Percentiles rank a stretch among this genome's conserved stretches.
These are phyloP conservation scores for Colletotrichum sp. DNA, from an alignment of 2,329 filamentous ascomycete genomes.

Conservation along the genomic window DNA sequence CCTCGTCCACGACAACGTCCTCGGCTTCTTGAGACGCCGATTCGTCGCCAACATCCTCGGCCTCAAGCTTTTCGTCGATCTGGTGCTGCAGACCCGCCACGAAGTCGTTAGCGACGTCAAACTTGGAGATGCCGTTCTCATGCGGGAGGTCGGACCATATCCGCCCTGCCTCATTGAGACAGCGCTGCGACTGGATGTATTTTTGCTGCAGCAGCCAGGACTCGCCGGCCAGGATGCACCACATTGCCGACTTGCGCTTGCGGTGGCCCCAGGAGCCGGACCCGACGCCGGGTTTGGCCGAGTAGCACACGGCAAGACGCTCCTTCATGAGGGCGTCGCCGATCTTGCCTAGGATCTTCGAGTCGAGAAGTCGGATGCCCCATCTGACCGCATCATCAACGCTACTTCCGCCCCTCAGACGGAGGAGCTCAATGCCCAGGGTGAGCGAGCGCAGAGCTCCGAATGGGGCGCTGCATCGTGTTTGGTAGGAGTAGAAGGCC, in stretches of 20 bases:
- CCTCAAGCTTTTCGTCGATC: slow-evolving; percentile 52
- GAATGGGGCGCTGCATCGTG: slow-evolving; percentile 80
- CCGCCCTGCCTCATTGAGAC: slow-evolving; percentile 71
- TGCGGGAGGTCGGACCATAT: slow-evolving; percentile 58
- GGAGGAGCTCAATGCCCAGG: slow-evolving; percentile 81
- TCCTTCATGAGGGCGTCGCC: slow-evolving; percentile 87
- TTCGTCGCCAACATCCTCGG: slow-evolving; percentile 27
- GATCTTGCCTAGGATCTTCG: slow-evolving; percentile 73
- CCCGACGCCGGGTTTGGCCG: slow-evolving; percentile 67
- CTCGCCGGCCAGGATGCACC: slow-evolving; percentile 84
- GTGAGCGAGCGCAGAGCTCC: slow-evolving; percentile 80
- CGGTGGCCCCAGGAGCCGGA: slow-evolving; percentile 73
- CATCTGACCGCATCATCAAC: slow-evolving; percentile 88
- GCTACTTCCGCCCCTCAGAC: slow-evolving; percentile 78
- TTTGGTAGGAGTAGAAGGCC: slow-evolving; percentile 90
- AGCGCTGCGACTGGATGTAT: slow-evolving; percentile 77
- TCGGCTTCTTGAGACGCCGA: slow-evolving; percentile 36
- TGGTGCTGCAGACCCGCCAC: slow-evolving; percentile 56
- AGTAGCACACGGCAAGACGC: slow-evolving; percentile 84
- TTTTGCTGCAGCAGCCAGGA: slow-evolving; percentile 82
- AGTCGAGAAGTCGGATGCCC: slow-evolving; percentile 81
- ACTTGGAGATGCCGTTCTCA: slow-evolving; percentile 57
- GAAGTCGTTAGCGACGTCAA: slow-evolving; percentile 55
- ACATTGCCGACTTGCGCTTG: slow-evolving; percentile 85
- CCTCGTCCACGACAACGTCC: slow-evolving; percentile 51